These are phyloP conservation scores for Aspergillus hiratsukae DNA, from an alignment of 2,329 filamentous ascomycete species.

Conservation along the genomic window DNA sequence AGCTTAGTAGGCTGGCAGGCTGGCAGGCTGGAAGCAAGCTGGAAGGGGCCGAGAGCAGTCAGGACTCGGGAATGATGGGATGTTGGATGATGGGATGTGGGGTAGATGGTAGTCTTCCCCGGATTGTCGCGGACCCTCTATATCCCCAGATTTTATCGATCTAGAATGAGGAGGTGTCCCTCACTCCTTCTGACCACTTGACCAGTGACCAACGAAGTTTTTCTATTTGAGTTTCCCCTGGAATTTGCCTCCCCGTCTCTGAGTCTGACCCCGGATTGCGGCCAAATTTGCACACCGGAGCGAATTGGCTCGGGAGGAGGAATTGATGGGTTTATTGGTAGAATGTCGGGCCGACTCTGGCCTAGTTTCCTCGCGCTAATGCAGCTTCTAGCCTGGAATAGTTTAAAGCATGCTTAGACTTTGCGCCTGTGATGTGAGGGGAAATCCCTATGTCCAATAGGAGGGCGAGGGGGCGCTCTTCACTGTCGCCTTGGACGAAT, in stretches of 20 bases:
- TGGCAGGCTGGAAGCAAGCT: neutral
- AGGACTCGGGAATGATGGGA: neutral
- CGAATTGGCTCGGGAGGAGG: neutral
- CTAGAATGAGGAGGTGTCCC: neutral
- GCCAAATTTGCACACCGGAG: neutral
- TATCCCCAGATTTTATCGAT: neutral
- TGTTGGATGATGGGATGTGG: neutral
- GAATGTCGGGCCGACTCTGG: conserved; percentile 1
- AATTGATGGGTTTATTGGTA: neutral
- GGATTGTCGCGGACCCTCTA: neutral
- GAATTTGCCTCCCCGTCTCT: neutral
- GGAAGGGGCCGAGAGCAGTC: neutral
- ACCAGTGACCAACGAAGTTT: neutral
- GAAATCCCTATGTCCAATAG: neutral
- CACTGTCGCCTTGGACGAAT: neutral
- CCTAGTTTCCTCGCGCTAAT: neutral
- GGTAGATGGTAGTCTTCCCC: neutral
- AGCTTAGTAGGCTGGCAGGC: neutral
- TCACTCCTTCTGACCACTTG: neutral
- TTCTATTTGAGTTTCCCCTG: neutral
- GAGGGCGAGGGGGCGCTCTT: neutral
- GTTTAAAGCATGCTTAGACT: neutral
- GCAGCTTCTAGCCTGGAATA: neutral
- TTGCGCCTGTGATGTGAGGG: neutral
- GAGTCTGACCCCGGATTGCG: neutral